These are phyloP conservation scores for Macadamia tetraphylla DNA, from an alignment of 164 flowering plant genomes.

Conservation along the genomic window DNA sequence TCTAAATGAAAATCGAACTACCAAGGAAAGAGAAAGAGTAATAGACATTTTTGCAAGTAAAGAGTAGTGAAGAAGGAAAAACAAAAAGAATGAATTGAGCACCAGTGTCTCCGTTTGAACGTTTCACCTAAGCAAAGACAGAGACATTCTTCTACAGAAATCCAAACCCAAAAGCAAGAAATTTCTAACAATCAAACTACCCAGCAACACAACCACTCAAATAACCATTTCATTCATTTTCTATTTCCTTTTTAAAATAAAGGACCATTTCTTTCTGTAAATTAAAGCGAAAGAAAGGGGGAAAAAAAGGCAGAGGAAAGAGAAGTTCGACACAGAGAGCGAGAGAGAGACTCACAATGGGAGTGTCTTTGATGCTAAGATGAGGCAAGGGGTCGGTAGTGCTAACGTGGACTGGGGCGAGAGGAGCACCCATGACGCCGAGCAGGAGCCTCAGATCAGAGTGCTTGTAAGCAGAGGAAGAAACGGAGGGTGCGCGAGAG, in stretches of 20 bases:
- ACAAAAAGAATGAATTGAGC: too few species aligned
- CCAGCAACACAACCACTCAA: not conserved
- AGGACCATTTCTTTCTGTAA: too few species aligned
- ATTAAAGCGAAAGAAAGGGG: too few species aligned
- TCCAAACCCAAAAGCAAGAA: too few species aligned
- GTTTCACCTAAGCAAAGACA: not conserved
- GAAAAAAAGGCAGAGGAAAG: not conserved
- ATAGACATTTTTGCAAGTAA: too few species aligned
- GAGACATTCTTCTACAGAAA: not conserved
- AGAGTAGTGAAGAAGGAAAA: too few species aligned
- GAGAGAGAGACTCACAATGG: slow-evolving; percentile 47
- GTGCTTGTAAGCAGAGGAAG: slow-evolving; percentile 32
- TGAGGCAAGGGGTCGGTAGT: slow-evolving; percentile 50
- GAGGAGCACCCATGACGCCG: slow-evolving; percentile 70
- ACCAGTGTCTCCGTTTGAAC: not conserved
- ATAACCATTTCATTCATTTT: too few species aligned
- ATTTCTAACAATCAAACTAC: too few species aligned
- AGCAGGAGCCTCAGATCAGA: slow-evolving; percentile 77
- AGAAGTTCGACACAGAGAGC: not conserved
- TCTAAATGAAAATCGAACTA: not conserved
- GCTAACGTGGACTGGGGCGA: slow-evolving; percentile 67
- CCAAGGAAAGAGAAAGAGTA: too few species aligned
- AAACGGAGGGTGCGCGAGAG: slow-evolving; percentile 55
- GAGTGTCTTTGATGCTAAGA: slow-evolving; percentile 60
- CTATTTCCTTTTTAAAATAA: not conserved